Base-by-base conservation (phyloP, 371 early-diverging fungal genomes). In the Apophysomyces variabilis region DNA sequence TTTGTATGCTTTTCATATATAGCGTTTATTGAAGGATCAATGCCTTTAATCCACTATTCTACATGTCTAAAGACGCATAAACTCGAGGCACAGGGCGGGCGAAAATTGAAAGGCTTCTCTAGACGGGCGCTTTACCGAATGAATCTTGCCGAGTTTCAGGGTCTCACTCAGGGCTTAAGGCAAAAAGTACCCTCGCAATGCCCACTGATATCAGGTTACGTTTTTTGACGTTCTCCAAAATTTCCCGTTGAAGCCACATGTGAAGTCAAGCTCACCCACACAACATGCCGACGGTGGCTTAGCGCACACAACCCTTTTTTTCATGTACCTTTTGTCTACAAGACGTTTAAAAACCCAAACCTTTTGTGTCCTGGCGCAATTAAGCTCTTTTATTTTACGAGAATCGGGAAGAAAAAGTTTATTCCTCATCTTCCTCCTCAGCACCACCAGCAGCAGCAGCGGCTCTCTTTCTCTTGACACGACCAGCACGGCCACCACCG, bases 401-500 rank as follows among this genome's bases (percentile, higher is more conserved):
- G 18, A 50, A 50, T n/a, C 5, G 35, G 21, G 21, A 50, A 18
- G 21, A 50, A 50, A 21, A 9, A 21, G 21, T 8, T 50, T 50
- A 50, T 21, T 50, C 54, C 54, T 50, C 54, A 50, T 83, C 89
- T 58, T 81, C 94, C 57, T 71, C 89, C 58, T 79, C 92, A 60
- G 72, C 91, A 75, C 83, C 89, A 72, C 75, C 85, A 65, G 81
- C 83, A 60, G 89, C 87, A 68, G 84, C 73, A 70, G 83, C 83
- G 39, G 88, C 88, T 71, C 93, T 86, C 94, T 94, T 96, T 83
- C 99, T 90, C 95, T 96, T 95, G 77, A 92, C 92, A 85, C 99
- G 98, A 77, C 99, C 99, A 68, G 97, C 88, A 79, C 98, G 96
- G 78, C 99, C 99, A 88, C 98, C 98, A 86, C 97, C 98, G 81